A percentile compares a stretch with the other conserved stretches of the same genome.
These are phyloP conservation scores for Asparagopsis taxiformis DNA, from an alignment of 31 red algal species.

Conservation along the genomic window DNA sequence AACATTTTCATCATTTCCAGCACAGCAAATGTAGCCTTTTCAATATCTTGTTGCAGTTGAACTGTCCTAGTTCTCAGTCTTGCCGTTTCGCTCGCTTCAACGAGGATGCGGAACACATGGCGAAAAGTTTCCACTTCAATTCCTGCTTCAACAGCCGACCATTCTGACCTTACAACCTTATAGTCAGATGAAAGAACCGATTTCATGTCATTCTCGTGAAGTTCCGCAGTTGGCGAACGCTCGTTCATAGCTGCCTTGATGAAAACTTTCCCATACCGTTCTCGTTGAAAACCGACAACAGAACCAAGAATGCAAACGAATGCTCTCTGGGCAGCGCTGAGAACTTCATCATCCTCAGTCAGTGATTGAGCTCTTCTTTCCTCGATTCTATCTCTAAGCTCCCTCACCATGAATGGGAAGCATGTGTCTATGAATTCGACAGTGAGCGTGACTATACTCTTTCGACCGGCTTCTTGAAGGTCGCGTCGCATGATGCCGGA, in stretches of 20 bases:
- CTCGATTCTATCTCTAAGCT: conserved; percentile 38
- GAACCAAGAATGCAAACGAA: conserved; percentile 40
- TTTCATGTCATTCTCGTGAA: conserved; percentile 61
- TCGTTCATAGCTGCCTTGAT: background rate
- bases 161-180: conserved; percentile 57
- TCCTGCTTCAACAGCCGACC: conserved; percentile 48
- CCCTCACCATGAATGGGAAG: conserved; percentile 38
- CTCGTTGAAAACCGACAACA: conserved; percentile 63
- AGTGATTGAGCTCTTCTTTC: conserved; percentile 21
- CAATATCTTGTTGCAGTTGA: conserved; percentile 24
- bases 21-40: conserved; percentile 52
- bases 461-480: conserved; percentile 43
- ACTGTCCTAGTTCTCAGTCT: conserved; percentile 18
- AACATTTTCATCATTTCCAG: conserved; percentile 76
- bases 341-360: conserved; percentile 33
- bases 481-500: conserved; percentile 26
- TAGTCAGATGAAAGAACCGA: conserved; percentile 35
- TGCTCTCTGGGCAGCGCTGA: conserved; percentile 32
- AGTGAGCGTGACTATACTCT: conserved; percentile 22
- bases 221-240: conserved; percentile 1
- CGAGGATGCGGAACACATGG: conserved; percentile 51
- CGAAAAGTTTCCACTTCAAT: conserved; percentile 62
- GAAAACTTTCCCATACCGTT: conserved; percentile 35
- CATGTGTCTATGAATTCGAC: conserved; percentile 40
- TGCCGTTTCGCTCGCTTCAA: conserved; percentile 32